Evolutionary conservation across 768 basidiomycete genomes (phyloP).

Genomic region (Pisolithus orientalis): DNA sequence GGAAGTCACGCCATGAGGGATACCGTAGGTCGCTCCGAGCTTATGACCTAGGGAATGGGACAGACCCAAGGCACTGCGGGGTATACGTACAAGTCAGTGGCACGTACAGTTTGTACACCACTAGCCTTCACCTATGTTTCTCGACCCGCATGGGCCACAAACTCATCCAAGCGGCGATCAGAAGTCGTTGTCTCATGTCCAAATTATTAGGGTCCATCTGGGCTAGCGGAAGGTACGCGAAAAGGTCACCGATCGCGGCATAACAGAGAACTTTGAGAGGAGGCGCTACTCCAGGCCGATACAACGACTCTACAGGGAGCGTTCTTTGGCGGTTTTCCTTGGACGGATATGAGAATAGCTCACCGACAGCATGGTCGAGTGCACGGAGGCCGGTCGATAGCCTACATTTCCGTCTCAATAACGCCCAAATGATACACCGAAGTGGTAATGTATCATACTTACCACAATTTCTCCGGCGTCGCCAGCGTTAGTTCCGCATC

Average conservation of each 20-base stretch:
- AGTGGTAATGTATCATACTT: conserved; percentile 5
- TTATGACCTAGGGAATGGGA: conserved; percentile 73
- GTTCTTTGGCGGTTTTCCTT: not conserved
- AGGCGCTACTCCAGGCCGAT: conserved; percentile 46
- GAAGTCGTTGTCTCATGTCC: conserved; percentile 58
- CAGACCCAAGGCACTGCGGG: conserved; percentile 54
- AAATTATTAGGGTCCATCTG: conserved; percentile 54
- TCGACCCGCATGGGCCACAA: conserved; percentile 60
- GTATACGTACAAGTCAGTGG: not conserved
- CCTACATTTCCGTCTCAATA: conserved; percentile 33
- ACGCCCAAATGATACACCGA: conserved; percentile 3
- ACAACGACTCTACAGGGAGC: conserved; percentile 43
- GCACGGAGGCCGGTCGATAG: conserved; percentile 75
- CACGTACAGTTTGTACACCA: not conserved
- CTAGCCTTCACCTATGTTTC: conserved; percentile 41
- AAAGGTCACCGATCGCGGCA: conserved; percentile 62
- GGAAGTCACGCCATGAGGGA: conserved; percentile 83
- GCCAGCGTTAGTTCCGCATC: conserved; percentile 68
- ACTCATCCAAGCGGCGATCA: conserved; percentile 78
- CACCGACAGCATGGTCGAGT: conserved; percentile 73
- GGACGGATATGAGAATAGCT: conserved; percentile 12
- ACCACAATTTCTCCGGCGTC: conserved; percentile 77
- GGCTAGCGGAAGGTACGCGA: conserved; percentile 63
- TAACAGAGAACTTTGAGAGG: conserved; percentile 63
- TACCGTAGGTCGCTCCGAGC: conserved; percentile 64